These are phyloP conservation scores for Chalciporus chontae DNA, from an alignment of 768 basidiomycete genomes.

Conservation along the genomic window DNA sequence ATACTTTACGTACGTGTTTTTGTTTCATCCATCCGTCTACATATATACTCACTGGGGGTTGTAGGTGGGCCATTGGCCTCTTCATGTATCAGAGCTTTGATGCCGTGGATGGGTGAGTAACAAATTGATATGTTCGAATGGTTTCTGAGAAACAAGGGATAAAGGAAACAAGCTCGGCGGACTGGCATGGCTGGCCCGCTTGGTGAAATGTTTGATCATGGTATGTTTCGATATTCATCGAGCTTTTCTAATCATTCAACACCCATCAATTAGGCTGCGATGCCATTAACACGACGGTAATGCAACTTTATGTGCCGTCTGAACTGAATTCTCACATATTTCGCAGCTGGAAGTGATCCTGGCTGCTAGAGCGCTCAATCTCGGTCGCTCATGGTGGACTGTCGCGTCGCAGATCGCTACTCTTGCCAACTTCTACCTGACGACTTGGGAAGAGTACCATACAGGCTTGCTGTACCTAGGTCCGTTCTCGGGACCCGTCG, in stretches of 20 bases:
- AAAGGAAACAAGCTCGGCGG: conserved; percentile 89
- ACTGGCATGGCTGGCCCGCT: conserved; percentile 98
- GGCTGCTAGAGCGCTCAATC: conserved; percentile 77
- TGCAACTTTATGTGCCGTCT: conserved; percentile 1
- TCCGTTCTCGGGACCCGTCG: conserved; percentile 92
- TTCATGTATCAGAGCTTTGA: conserved; percentile 91
- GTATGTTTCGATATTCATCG: conserved; percentile 35
- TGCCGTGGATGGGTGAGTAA: conserved; percentile 78
- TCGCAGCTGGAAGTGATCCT: conserved; percentile 85
- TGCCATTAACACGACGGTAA: conserved; percentile 91
- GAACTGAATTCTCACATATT: neutral
- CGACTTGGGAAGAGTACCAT: conserved; percentile 83
- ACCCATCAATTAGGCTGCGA: conserved; percentile 62
- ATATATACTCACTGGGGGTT: conserved; percentile 2
- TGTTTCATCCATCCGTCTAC: neutral
- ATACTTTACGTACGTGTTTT: conserved; percentile 72
- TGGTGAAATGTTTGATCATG: conserved; percentile 98
- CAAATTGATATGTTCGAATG: neutral
- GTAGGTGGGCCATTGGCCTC: conserved; percentile 81
- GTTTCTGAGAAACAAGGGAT: conserved; percentile 1
- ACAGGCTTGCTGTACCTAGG: conserved; percentile 92
- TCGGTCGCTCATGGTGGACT: conserved; percentile 97
- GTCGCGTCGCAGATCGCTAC: conserved; percentile 76
- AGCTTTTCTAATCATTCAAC: neutral
- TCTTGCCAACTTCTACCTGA: conserved; percentile 68